Evolutionary conservation across 495 filamentous ascomycete genomes (phyloP).

Genomic region (Ascodesmis nigricans): DNA sequence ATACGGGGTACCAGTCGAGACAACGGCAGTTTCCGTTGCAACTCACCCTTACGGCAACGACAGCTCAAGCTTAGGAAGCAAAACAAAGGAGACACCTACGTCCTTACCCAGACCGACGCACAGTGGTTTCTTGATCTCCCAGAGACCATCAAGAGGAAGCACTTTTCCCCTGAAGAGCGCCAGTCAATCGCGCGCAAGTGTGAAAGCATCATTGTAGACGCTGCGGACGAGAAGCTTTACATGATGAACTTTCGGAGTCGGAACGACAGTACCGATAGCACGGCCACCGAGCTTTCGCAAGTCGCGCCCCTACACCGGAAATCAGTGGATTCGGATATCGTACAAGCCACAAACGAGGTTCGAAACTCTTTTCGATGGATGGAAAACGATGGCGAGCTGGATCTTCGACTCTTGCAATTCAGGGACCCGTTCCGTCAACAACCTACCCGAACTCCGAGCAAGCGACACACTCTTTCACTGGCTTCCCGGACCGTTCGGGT

Average conservation of each 20-base stretch:
- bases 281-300: constrained; percentile 14
- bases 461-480: constrained; percentile 15
- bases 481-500: constrained; percentile 14
- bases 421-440: too few species aligned
- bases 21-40: constrained; percentile 26
- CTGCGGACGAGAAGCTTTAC: constrained; percentile 44
- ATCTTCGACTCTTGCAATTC: constrained; percentile 34
- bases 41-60: constrained; percentile 16
- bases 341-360: constrained; percentile 31
- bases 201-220: constrained; percentile 42
- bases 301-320: constrained; percentile 6
- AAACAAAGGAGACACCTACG: constrained; percentile 20
- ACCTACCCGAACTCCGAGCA: constrained; percentile 8
- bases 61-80: constrained; percentile 10
- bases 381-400: constrained; percentile 54
- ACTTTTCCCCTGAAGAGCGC: constrained; percentile 56
- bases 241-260: constrained; percentile 24
- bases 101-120: constrained; percentile 34
- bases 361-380: constrained; percentile 59
- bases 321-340: constrained; percentile 19
- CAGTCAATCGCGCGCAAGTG: constrained; percentile 32
- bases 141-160: constrained; percentile 44
- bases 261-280: constrained; percentile 22
- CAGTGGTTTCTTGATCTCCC: constrained; percentile 50
- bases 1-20: too few species aligned